Conservation (phyloP, 2,329 filamentous ascomycete genomes). For the Thermomyces lanuginosus region DNA sequence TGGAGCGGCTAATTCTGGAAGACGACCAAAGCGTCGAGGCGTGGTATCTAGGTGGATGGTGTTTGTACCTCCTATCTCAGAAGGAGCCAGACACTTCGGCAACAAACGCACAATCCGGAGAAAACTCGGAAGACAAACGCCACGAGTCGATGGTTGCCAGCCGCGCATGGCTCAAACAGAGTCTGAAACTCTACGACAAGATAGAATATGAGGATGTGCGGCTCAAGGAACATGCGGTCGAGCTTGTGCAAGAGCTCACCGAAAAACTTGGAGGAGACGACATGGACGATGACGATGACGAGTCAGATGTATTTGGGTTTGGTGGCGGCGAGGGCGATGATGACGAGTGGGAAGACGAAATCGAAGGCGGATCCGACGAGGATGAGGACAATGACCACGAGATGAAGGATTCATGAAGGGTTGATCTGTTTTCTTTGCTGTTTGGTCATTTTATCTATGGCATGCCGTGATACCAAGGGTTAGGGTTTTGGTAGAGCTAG, state of each 20-base stretch:
- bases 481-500: background rate
- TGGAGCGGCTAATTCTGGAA: constrained; percentile 69
- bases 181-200: constrained; percentile 58
- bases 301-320: constrained; percentile 39
- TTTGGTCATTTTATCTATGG: constrained; percentile 4
- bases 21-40: constrained; percentile 90
- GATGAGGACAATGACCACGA: constrained; percentile 29
- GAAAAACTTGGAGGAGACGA: constrained; percentile 46
- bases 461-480: too few species aligned
- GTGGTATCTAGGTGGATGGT: constrained; percentile 96
- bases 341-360: constrained; percentile 37
- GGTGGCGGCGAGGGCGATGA: constrained; percentile 25
- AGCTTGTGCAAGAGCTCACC: constrained; percentile 38
- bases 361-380: constrained; percentile 36
- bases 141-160: constrained; percentile 54
- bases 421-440: constrained; percentile 7
- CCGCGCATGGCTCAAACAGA: constrained; percentile 67
- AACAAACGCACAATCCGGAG: constrained; percentile 17
- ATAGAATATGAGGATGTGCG: constrained; percentile 54
- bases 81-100: constrained; percentile 30
- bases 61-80: constrained; percentile 52
- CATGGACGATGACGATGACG: constrained; percentile 39
- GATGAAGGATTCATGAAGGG: constrained; percentile 35
- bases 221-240: constrained; percentile 28
- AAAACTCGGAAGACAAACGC: constrained; percentile 35